Conservation (phyloP, 1,284 basidiomycete species). For the Cryptococcus sp. region DNA sequence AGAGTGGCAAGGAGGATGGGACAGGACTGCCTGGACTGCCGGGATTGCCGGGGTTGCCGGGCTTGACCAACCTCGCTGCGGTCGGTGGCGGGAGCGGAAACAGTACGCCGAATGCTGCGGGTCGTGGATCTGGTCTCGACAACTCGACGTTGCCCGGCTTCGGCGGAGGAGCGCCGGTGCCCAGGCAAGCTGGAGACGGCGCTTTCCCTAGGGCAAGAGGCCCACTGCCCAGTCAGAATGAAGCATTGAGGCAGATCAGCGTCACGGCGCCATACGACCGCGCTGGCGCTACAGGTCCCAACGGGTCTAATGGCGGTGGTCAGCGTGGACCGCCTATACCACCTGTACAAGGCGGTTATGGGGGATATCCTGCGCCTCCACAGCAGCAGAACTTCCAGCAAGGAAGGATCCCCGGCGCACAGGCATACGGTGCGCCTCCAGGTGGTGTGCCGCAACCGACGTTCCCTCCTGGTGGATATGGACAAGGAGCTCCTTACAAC, state of each 20-base stretch:
- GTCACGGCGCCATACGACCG: too few relatives aligned
- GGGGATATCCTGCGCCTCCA: background rate
- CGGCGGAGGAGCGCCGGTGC: conserved; percentile 15
- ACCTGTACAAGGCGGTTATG: conserved; percentile 5
- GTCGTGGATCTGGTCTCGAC: background rate
- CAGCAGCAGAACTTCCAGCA: background rate
- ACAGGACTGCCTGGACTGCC: too few relatives aligned
- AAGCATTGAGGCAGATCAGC: conserved; percentile 18
- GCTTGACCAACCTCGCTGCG: conserved; percentile 22
- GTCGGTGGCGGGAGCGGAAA: conserved; percentile 10
- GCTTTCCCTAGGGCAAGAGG: conserved; percentile 2
- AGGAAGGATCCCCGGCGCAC: background rate
- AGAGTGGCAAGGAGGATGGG: conserved; percentile 9
- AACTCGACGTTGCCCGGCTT: conserved; percentile 27
- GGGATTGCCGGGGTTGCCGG: conserved; percentile 24
- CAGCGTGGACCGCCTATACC: background rate
- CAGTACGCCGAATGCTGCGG: background rate
- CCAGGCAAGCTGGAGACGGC: background rate
- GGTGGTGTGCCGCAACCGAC: background rate
- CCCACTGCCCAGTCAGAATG: conserved; percentile 46
- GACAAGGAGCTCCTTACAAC: background rate
- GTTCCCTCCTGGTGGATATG: background rate
- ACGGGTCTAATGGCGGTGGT: conserved; percentile 20
- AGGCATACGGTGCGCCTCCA: background rate
- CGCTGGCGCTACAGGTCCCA: background rate